Base-by-base conservation (phyloP, 495 filamentous ascomycete species). In the Penicillium waksmanii region DNA sequence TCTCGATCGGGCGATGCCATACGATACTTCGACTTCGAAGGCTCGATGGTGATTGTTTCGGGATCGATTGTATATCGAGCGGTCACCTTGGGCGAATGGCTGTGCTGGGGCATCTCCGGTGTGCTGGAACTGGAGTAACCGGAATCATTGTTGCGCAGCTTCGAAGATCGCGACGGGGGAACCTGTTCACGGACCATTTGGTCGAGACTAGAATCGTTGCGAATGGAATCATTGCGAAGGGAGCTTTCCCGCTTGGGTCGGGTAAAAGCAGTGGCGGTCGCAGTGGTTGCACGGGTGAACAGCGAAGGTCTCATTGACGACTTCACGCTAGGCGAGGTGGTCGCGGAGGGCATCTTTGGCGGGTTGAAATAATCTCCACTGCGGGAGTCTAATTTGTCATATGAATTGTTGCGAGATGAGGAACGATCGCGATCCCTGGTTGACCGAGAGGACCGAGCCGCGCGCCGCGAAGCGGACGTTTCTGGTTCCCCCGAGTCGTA, bases 51-150 rank as follows among this genome's bases (percentile, higher is more conserved):
- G 11, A 72, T 58, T 7, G 66, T 58, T 5, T 74, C 72, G 2
- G 64, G 51, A 3, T 73, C 70, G 23, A 73, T 63, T 59, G 66
- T 74, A 63, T 77, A 77, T 46, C 73, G 76, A 23, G 70, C 63
- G n/a, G 70, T 57, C 9, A 57, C 55, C 64, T 75, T 76, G 9
- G 74, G 68, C 1, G 73, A 68, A 47, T 56, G 60, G 34, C 66
- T 23, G 42, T n/a, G 6, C n/a, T 38, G 18, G 56, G 59, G 51
- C 56, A 74, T 71, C 23, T 80, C 77, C 12, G 78, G 72, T 1
- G 76, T 78, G 35, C 67, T 69, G 40, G 79, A 73, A 55, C 77
- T 80, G 11, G 75, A 80, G 55, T 80, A 78, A 11, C 77, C 77
- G 5, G 79, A 81, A 44, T 83, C 80, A 25, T 77, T 66, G 5